Base-by-base conservation (phyloP, 2,329 filamentous ascomycete genomes). In the Pseudogymnoascus sp. region DNA sequence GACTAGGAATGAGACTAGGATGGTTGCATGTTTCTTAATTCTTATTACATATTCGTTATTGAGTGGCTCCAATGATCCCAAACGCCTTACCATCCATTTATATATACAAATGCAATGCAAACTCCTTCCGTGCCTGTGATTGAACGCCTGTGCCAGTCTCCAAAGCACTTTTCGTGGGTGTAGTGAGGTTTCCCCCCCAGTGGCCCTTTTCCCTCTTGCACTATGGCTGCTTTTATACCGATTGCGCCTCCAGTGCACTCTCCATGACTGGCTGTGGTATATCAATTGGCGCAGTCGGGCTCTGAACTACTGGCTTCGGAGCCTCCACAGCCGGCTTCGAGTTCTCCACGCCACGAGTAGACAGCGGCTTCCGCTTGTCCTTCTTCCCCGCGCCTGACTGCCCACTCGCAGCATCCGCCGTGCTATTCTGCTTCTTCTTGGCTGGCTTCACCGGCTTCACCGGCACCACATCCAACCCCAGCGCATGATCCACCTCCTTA, bases 401-500 rank as follows among this genome's bases (percentile, higher is more conserved):
- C 3, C 63, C 42, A 16, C 56, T 23, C 12, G 62, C 66, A 5
- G 63, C 66, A 31, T 65, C 66, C 12, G 65, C 77, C 21, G 73
- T 68, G 56, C 76, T 77, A 28, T 68, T 65, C 18, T 69, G 71
- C 67, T 72, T 68, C 61, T 70, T 67, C 67, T 74, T 74, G 44
- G 72, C 73, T 14, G 67, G 68, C 64, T 66, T 67, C 28, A 40
- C 59, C n/a, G 35, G 64, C 64, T 66, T 67, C 21, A 47, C 59
- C n/a, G 56, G 64, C 44, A 66, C 63, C 28, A 50, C 64, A 47
- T 67, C 62, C 28, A 63, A 14, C 7, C 56, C 63, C 21, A 61
- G 16, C 18, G 31, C 61, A 14, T 67, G 64, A 63, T 97, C 92
- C 3, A 87, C 79, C 5, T 84, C 82, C 50, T 78, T 79, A 0